phyloP scores from a whole-genome alignment of 2,329 filamentous ascomycete species.

The Monosporascus sp. region DNA sequence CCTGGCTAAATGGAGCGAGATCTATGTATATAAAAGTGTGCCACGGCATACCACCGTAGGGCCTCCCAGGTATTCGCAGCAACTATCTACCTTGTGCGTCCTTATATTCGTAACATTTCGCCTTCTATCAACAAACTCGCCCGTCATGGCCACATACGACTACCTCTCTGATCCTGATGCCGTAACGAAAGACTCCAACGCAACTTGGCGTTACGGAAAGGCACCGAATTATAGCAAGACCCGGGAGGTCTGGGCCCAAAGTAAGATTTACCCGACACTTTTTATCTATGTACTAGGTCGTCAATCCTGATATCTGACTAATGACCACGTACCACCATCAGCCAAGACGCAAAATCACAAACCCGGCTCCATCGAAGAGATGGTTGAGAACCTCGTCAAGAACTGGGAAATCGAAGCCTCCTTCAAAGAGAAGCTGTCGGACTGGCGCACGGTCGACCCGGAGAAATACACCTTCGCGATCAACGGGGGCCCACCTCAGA shows the following conservation, averaged over 20 bases:
- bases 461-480: slow-evolving; percentile 57
- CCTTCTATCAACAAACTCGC: no score
- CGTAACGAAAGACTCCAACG: slow-evolving; percentile 37
- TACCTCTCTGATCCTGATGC: slow-evolving; percentile 18
- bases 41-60: no score
- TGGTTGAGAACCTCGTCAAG: slow-evolving; percentile 67
- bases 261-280: slow-evolving; percentile 33
- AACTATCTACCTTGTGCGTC: no score
- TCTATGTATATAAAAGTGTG: no score
- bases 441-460: slow-evolving; percentile 62
- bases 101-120: no score
- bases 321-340: slow-evolving; percentile 22
- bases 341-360: slow-evolving; percentile 53
- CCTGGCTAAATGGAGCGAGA: no score
- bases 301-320: not conserved
- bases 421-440: slow-evolving; percentile 54
- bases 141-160: slow-evolving; percentile 4
- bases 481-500: slow-evolving; percentile 53
- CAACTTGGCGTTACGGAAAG: slow-evolving; percentile 54
- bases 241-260: slow-evolving; percentile 51
- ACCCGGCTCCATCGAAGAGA: slow-evolving; percentile 49
- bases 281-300: no score
- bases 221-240: slow-evolving; percentile 62
- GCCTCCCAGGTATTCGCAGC: no score
- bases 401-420: slow-evolving; percentile 70